These are phyloP conservation scores for Artemisia annua DNA, from an alignment of 129 eudicot species.

Conservation along the genomic window DNA sequence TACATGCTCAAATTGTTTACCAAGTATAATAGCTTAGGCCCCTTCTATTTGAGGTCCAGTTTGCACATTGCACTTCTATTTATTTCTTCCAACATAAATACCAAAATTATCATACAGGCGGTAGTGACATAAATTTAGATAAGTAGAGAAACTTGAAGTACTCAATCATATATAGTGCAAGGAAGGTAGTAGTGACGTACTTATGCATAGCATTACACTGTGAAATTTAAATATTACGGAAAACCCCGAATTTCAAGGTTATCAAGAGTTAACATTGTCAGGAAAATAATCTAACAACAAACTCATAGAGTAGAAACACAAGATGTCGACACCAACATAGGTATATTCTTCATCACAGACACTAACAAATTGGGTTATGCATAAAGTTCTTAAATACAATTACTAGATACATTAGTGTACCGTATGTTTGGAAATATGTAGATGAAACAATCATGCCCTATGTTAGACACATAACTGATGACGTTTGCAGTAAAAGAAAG, in stretches of 20 bases:
- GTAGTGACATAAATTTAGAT: constrained; percentile 5
- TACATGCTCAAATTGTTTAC: too few relatives aligned
- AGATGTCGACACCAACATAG: constrained; percentile 5
- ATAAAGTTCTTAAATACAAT: too few relatives aligned
- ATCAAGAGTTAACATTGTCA: not conserved
- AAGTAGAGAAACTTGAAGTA: not conserved
- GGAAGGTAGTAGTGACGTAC: not conserved
- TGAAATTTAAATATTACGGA: not conserved
- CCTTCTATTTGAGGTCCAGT: constrained; percentile 1
- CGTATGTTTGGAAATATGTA: not conserved
- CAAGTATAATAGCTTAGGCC: too few relatives aligned
- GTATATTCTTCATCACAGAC: not conserved
- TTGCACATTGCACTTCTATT: constrained; percentile 3
- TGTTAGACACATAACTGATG: not conserved
- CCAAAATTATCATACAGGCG: not conserved
- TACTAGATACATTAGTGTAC: constrained; percentile 6
- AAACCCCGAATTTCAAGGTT: not conserved
- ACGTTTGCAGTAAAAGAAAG: not conserved
- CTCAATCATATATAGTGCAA: not conserved
- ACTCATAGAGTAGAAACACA: not conserved
- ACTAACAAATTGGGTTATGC: too few relatives aligned
- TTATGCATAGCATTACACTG: not conserved
- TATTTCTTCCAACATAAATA: constrained; percentile 3
- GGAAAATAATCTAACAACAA: not conserved
- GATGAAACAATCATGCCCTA: too few relatives aligned